Percentiles rank a stretch among this genome's conserved stretches.
Conservation (phyloP, 73 alveolate genomes). For the Symbiodinium natans region DNA sequence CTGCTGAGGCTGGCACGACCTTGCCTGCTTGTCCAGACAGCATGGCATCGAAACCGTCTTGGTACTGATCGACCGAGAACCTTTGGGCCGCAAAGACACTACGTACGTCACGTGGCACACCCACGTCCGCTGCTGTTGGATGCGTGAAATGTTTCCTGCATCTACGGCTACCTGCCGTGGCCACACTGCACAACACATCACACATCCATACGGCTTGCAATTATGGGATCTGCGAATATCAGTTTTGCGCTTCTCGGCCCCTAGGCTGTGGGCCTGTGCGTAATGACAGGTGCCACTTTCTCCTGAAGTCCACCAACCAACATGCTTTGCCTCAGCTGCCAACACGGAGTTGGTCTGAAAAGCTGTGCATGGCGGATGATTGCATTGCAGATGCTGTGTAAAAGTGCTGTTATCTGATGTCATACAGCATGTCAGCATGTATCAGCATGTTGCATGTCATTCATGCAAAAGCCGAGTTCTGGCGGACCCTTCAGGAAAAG, state of each 20-base stretch:
- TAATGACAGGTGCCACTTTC: conserved; percentile 71
- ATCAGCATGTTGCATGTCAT: too few relatives aligned
- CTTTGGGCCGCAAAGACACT: background rate
- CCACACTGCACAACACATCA: background rate
- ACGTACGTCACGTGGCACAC: too few relatives aligned
- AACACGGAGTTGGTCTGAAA: background rate
- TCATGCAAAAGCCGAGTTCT: too few relatives aligned
- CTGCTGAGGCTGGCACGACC: conserved; percentile 24
- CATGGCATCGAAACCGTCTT: conserved; percentile 77
- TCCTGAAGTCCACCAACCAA: conserved; percentile 84
- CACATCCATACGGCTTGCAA: too few relatives aligned
- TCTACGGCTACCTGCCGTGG: background rate
- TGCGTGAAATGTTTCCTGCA: too few relatives aligned
- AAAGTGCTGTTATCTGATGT: too few relatives aligned
- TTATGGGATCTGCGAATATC: too few relatives aligned
- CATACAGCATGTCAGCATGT: too few relatives aligned
- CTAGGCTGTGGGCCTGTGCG: conserved; percentile 85
- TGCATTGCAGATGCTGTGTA: too few relatives aligned
- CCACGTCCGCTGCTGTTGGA: too few relatives aligned
- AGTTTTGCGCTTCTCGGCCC: too few relatives aligned
- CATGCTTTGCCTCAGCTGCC: conserved; percentile 67
- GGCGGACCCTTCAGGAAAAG: too few relatives aligned
- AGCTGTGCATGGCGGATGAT: background rate
- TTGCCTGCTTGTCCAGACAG: conserved; percentile 93
- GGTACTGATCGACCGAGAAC: conserved; percentile 46